These are phyloP conservation scores for Chenopodium formosanum DNA, from an alignment of 148 eudicot species.

Conservation along the genomic window DNA sequence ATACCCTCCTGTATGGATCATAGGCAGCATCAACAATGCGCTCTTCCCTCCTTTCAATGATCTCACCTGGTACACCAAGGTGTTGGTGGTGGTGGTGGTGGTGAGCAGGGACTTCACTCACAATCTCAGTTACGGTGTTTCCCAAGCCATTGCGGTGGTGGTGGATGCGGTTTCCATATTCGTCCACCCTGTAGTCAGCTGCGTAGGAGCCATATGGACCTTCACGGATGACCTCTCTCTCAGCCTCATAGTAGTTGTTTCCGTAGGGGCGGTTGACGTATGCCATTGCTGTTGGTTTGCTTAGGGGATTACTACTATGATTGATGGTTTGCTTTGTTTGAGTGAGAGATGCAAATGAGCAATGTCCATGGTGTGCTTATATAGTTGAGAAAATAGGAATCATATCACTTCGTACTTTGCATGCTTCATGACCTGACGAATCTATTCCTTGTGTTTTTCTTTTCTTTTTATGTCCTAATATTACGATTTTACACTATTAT, in stretches of 20 bases:
- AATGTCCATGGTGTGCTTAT: constrained; percentile 4
- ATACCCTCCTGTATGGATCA: constrained; percentile 26
- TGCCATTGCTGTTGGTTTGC: constrained; percentile 9
- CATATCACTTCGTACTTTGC: not conserved
- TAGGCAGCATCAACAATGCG: constrained; percentile 15
- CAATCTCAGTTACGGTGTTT: not conserved
- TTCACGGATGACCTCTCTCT: constrained; percentile 18
- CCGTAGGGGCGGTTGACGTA: constrained; percentile 14
- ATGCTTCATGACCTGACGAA: not conserved
- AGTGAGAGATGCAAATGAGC: constrained; percentile 11
- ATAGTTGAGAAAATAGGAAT: constrained; percentile 18
- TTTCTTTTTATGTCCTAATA: not conserved
- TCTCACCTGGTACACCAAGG: constrained; percentile 9
- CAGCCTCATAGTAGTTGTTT: constrained; percentile 24
- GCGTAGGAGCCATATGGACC: constrained; percentile 15
- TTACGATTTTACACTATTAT: too few species aligned
- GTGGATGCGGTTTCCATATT: constrained; percentile 17
- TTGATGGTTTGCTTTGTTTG: constrained; percentile 7
- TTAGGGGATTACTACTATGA: not conserved
- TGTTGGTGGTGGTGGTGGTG: constrained; percentile 17
- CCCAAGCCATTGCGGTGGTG: constrained; percentile 9
- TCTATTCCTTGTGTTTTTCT: not conserved
- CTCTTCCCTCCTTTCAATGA: constrained; percentile 20
- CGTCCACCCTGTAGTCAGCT: constrained; percentile 16
- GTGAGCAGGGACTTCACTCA: constrained; percentile 2